These are phyloP conservation scores for Phylloporus sp. DNA, from an alignment of 768 basidiomycete genomes.

Conservation along the genomic window DNA sequence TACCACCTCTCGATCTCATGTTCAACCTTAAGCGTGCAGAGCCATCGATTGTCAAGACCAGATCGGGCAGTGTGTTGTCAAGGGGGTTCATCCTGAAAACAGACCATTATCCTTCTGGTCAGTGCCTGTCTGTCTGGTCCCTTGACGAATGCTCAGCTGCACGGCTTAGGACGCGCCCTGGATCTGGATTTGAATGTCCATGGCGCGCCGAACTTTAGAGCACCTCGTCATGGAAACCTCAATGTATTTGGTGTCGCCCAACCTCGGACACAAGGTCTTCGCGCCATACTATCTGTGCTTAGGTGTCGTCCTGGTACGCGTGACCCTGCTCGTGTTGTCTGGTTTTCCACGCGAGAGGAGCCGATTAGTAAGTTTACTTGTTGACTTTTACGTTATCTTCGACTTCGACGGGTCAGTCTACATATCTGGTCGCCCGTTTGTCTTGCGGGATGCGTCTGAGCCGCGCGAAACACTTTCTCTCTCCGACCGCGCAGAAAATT, in stretches of 20 bases:
- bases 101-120: constrained; percentile 80
- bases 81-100: constrained; percentile 94
- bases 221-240: constrained; percentile 69
- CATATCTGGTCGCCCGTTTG: constrained; percentile 90
- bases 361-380: constrained; percentile 65
- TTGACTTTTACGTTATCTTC: not conserved
- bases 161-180: constrained; percentile 66
- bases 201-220: constrained; percentile 94
- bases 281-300: constrained; percentile 85
- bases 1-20: constrained; percentile 55
- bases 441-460: constrained; percentile 81
- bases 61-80: constrained; percentile 78
- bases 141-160: constrained; percentile 2
- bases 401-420: constrained; percentile 46
- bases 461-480: constrained; percentile 75
- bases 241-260: constrained; percentile 97
- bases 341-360: constrained; percentile 97
- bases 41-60: constrained; percentile 75
- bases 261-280: constrained; percentile 86
- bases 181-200: constrained; percentile 89
- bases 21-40: constrained; percentile 60
- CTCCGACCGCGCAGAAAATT: constrained; percentile 90
- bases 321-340: constrained; percentile 75
- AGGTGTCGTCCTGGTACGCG: constrained; percentile 62
- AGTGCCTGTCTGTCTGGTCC: constrained; percentile 10